Conservation (phyloP, 2,329 filamentous ascomycete species). For the Cladosporium sp. region DNA sequence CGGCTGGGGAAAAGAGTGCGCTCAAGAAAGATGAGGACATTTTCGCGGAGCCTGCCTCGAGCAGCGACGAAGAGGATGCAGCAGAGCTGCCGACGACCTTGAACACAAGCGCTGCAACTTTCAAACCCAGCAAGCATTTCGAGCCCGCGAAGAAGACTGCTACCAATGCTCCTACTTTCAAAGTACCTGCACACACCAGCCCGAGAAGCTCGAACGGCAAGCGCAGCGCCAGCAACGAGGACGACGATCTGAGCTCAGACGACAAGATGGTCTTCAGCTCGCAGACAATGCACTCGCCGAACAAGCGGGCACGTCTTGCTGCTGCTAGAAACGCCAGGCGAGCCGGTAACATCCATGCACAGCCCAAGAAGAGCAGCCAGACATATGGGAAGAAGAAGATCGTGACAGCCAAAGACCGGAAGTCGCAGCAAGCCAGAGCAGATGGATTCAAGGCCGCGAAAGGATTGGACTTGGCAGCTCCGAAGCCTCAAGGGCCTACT, state of each 20-base stretch:
- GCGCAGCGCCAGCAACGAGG: slow-evolving; percentile 8
- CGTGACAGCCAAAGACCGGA: slow-evolving; percentile 14
- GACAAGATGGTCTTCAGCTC: slow-evolving; percentile 23
- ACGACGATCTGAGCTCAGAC: slow-evolving; percentile 4
- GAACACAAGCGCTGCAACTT: slow-evolving; percentile 13
- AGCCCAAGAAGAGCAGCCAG: background rate
- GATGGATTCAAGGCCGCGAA: slow-evolving; percentile 12
- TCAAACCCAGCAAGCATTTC: background rate
- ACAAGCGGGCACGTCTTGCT: background rate
- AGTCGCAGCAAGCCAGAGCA: slow-evolving; percentile 6
- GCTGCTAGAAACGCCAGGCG: slow-evolving; percentile 20
- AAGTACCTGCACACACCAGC: background rate
- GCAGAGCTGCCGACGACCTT: slow-evolving; percentile 16
- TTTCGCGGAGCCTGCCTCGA: slow-evolving; percentile 22
- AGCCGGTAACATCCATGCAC: slow-evolving; percentile 26
- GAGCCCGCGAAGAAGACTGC: slow-evolving; percentile 10
- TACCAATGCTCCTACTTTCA: background rate
- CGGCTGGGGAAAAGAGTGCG: background rate
- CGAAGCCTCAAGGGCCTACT: background rate
- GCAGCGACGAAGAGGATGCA: slow-evolving; percentile 22
- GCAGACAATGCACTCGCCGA: slow-evolving; percentile 15
- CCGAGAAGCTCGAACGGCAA: slow-evolving; percentile 18
- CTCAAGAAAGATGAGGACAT: slow-evolving; percentile 17
- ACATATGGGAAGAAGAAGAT: slow-evolving; percentile 10
- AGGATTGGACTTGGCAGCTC: background rate